Percentiles rank a stretch among this genome's conserved stretches.
Evolutionary conservation across 202 grass and related monocot species (phyloP).

Genomic region (Schoenoplectus tabernaemontani): DNA sequence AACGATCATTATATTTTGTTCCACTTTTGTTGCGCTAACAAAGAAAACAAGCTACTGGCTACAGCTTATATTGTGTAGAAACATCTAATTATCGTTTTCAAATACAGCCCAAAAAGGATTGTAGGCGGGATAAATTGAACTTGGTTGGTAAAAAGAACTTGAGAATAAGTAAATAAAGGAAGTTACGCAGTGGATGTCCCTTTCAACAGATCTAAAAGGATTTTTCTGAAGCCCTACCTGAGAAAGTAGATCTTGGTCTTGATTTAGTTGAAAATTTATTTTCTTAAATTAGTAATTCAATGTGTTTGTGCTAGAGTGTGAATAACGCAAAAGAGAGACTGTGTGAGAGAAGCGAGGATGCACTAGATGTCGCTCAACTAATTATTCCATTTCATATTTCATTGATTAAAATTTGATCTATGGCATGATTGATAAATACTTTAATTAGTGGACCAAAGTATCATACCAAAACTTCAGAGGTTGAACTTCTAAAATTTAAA

Average conservation of each 20-base stretch:
- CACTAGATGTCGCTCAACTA: neutral
- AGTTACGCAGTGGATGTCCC: neutral
- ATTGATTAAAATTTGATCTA: no score
- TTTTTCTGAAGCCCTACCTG: neutral
- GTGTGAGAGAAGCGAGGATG: neutral
- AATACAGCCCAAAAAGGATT: neutral
- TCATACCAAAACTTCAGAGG: no score
- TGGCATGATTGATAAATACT: no score
- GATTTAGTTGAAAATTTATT: neutral
- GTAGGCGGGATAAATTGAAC: neutral
- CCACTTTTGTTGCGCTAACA: neutral
- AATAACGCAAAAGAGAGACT: neutral
- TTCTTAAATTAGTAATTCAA: neutral
- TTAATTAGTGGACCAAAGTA: no score
- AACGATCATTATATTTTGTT: no score
- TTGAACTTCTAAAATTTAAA: no score
- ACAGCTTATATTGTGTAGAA: neutral
- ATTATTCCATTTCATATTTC: neutral
- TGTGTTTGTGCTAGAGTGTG: neutral
- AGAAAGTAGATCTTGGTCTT: conserved; percentile 1
- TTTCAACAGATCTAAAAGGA: neutral
- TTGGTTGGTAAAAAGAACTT: neutral
- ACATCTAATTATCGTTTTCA: neutral
- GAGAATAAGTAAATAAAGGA: neutral
- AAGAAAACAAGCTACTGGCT: no score